Percentiles rank a stretch among this genome's conserved stretches.
These are phyloP conservation scores for Soucietia sequanensis DNA, from an alignment of 805 yeast genomes.

Conservation along the genomic window DNA sequence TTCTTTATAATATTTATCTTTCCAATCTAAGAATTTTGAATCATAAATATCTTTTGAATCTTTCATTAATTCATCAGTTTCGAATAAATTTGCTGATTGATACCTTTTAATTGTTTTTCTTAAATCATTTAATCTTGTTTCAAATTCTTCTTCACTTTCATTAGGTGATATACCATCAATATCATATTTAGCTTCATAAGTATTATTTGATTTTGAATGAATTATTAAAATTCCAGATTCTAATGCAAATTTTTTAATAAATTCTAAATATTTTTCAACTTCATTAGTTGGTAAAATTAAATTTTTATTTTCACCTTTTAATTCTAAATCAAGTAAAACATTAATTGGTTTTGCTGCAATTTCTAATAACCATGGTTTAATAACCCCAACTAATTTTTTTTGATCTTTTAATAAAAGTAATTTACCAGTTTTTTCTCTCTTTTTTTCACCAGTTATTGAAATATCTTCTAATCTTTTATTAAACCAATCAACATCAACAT, in stretches of 20 bases:
- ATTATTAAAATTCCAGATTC: constrained; percentile 66
- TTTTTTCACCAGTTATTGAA: constrained; percentile 68
- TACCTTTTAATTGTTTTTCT: constrained; percentile 60
- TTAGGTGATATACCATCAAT: constrained; percentile 70
- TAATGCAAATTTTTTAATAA: constrained; percentile 60
- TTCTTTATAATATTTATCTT: constrained; percentile 77
- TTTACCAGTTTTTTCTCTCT: constrained; percentile 64
- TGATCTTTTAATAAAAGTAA: constrained; percentile 68
- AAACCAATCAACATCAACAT: constrained; percentile 89
- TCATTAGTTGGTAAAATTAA: constrained; percentile 46
- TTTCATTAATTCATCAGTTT: constrained; percentile 52
- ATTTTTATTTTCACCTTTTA: constrained; percentile 21
- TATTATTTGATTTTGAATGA: constrained; percentile 57
- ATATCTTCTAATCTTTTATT: constrained; percentile 79
- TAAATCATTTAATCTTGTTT: constrained; percentile 49
- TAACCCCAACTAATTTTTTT: constrained; percentile 62
- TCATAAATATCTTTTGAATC: constrained; percentile 61
- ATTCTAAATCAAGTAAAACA: constrained; percentile 36
- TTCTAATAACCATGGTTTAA: constrained; percentile 51
- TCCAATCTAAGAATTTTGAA: constrained; percentile 77
- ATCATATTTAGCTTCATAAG: constrained; percentile 62
- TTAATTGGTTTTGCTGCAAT: constrained; percentile 24
- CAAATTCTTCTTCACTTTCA: constrained; percentile 65
- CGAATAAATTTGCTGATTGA: constrained; percentile 62
- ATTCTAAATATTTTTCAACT: constrained; percentile 52